These are phyloP conservation scores for Selaginella moellendorffii DNA, from an alignment of 75 land plant genomes.

Conservation along the genomic window DNA sequence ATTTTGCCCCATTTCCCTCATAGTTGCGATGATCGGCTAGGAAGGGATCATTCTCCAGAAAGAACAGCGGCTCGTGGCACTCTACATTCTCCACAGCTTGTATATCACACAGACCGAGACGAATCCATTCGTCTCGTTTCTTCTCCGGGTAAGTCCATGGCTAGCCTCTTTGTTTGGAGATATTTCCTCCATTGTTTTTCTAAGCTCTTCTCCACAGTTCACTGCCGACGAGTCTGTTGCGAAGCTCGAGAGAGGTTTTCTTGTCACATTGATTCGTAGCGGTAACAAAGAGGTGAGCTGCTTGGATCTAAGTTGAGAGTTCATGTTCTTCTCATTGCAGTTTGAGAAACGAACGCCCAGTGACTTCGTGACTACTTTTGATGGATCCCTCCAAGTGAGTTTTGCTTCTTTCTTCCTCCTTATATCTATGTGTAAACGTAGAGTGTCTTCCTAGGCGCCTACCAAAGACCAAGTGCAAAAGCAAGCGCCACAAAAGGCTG, in stretches of 20 bases:
- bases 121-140: slow-evolving; percentile 44
- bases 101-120: slow-evolving; percentile 34
- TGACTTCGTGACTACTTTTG: slow-evolving; percentile 50
- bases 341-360: slow-evolving; percentile 40
- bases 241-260: slow-evolving; percentile 43
- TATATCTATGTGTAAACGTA: background rate
- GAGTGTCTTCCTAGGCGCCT: background rate
- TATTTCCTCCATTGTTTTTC: background rate
- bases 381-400: slow-evolving; percentile 54
- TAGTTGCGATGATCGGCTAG: slow-evolving; percentile 16
- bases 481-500: slow-evolving; percentile 12
- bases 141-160: slow-evolving; percentile 44
- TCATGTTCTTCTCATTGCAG: slow-evolving; percentile 20
- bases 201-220: slow-evolving; percentile 20
- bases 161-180: background rate
- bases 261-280: slow-evolving; percentile 2
- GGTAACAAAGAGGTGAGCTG: slow-evolving; percentile 34
- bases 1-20: background rate
- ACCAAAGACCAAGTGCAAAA: slow-evolving; percentile 1
- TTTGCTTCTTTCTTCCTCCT: background rate
- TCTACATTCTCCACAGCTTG: slow-evolving; percentile 45
- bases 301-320: background rate
- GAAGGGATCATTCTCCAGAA: slow-evolving; percentile 37
- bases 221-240: slow-evolving; percentile 46
- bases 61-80: slow-evolving; percentile 51